Evolutionary conservation across 108 stramenopile genomes (phyloP).

Genomic region (Pseudonitzschia delicatissima): DNA sequence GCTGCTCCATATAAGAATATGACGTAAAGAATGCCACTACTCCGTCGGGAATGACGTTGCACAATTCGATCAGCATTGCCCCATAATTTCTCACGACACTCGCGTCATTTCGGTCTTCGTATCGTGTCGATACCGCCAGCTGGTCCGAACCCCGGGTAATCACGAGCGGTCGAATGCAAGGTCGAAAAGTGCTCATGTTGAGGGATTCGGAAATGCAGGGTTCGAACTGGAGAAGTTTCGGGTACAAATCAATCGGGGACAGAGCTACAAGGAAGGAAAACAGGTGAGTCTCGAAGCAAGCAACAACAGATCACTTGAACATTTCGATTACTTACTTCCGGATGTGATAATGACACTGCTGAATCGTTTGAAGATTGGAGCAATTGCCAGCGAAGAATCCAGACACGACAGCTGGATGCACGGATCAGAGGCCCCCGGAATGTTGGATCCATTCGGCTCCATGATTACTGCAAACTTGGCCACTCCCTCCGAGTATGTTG

Average conservation of each 20-base stretch:
- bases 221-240: slow-evolving; percentile 95
- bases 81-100: slow-evolving; percentile 79
- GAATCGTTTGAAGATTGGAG: slow-evolving; percentile 96
- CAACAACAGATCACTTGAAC: neutral
- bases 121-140: slow-evolving; percentile 83
- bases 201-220: slow-evolving; percentile 94
- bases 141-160: slow-evolving; percentile 95
- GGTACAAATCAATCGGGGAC: slow-evolving; percentile 98
- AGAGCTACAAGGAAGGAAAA: slow-evolving; percentile 42
- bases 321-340: slow-evolving; percentile 50
- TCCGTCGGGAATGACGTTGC: slow-evolving; percentile 91
- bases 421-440: slow-evolving; percentile 83
- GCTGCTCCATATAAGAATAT: slow-evolving; percentile 97
- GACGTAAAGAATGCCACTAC: slow-evolving; percentile 98
- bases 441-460: slow-evolving; percentile 89
- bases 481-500: slow-evolving; percentile 93
- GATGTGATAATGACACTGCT: slow-evolving; percentile 95
- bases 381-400: slow-evolving; percentile 97
- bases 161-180: slow-evolving; percentile 94
- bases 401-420: slow-evolving; percentile 93
- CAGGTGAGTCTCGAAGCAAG: neutral
- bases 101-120: slow-evolving; percentile 89
- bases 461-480: slow-evolving; percentile 94
- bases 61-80: slow-evolving; percentile 89
- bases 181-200: slow-evolving; percentile 97